These are phyloP conservation scores for Kurtzmaniella natalensis DNA, from an alignment of 1,139 yeast genomes.

Conservation along the genomic window DNA sequence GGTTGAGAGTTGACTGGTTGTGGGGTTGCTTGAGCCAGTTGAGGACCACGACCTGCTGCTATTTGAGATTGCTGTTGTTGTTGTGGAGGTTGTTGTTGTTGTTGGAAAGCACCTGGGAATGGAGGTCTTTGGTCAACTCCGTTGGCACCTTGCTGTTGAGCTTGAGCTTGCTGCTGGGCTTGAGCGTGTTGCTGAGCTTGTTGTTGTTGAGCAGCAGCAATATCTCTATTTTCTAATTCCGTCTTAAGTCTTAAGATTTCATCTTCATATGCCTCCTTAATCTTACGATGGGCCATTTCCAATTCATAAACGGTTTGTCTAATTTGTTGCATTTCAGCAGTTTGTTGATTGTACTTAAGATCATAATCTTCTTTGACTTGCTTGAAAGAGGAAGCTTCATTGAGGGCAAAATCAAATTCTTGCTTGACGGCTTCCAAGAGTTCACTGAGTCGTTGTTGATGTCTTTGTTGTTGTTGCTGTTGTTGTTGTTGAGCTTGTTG, in stretches of 20 bases:
- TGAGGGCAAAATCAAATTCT: conserved; percentile 83
- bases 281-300: conserved; percentile 90
- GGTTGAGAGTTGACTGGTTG: conserved; percentile 11
- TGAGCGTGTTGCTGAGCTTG: conserved; percentile 2
- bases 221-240: conserved; percentile 75
- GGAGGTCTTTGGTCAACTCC: conserved; percentile 12
- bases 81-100: conserved; percentile 14
- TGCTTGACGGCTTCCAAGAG: conserved; percentile 87
- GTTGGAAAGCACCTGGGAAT: conserved; percentile 17
- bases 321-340: conserved; percentile 91
- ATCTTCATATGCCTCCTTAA: conserved; percentile 94
- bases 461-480: conserved; percentile 38
- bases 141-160: conserved; percentile 13
- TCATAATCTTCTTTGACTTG: conserved; percentile 94
- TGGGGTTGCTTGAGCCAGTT: conserved; percentile 9
- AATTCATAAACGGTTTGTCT: conserved; percentile 91
- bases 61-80: conserved; percentile 21
- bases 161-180: conserved; percentile 18
- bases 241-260: conserved; percentile 83
- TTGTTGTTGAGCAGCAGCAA: conserved; percentile 32
- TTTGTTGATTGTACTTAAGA: conserved; percentile 84
- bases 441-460: conserved; percentile 61
- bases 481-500: conserved; percentile 25
- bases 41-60: conserved; percentile 13
- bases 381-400: conserved; percentile 82